Base-by-base conservation (phyloP, 805 yeast species). In the Scheffersomyces stipitis region DNA sequence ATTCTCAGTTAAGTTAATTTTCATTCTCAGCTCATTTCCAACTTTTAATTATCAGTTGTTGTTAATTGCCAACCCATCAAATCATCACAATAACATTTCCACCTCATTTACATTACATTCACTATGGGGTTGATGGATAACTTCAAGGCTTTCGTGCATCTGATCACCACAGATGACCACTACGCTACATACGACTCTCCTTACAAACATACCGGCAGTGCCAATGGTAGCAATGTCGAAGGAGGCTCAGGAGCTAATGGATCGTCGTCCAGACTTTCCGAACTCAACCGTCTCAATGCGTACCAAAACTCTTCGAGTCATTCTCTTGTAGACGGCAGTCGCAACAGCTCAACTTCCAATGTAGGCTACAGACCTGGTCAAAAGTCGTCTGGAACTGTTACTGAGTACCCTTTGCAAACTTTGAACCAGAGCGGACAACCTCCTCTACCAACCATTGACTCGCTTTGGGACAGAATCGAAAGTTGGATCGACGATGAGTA, bases 101-200 rank as follows among this genome's bases (percentile, higher is more conserved):
- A 31, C 17, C 14, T 28, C 16, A 13, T 15, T 9, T 15, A 31
- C 18, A 5, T 10, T 13, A 24, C 15, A 28, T 4, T 7, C 38
- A 48, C 27, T 13, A 56, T 56, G 62, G 62, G 62, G 3, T 38
- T 56, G 14, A 37, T 56, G 40, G 61, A 56, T 36, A 50, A 51
- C 26, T 62, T 45, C 54, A 69, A 52, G 62, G 66, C 52, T 7
- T 58, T 62, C 33, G 46, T 56, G 34, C 61, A 77, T 49, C 73
- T 79, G 18, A 67, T 77, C 28, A 76, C 81, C 5, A 77, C 83
- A 3, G 73, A 71, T 5, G 83, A 77, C 45, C 82, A 77, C 50
- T 77, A 77, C 51, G 83, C 83, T 15, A 69, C 75, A 28, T 77
- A 72, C 41, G 78, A 70, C 9, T 63, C 64, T 13, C 62, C 66